Evolutionary conservation across 805 yeast genomes (phyloP).

Genomic region (Cyberlindnera saturnus): DNA sequence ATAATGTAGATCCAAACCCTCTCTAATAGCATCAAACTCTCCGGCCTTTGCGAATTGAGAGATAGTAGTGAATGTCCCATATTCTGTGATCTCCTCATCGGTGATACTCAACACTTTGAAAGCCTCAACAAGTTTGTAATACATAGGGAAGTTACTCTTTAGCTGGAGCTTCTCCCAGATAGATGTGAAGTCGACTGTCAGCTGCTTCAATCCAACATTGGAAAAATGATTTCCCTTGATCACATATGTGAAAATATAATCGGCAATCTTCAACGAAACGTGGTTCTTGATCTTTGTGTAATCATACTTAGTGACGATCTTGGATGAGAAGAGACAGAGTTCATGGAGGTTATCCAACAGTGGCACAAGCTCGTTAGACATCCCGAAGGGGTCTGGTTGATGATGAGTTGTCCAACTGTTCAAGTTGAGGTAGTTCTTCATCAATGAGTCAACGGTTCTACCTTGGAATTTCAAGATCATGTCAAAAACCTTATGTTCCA

Average conservation of each 20-base stretch:
- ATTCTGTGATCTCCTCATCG: constrained; percentile 17
- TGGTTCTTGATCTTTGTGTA: constrained; percentile 20
- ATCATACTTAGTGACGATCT: constrained; percentile 11
- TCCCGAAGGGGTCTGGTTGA: constrained; percentile 2
- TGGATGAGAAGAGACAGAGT: constrained; percentile 14
- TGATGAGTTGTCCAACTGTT: constrained; percentile 25
- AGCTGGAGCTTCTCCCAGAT: constrained; percentile 24
- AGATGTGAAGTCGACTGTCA: constrained; percentile 26
- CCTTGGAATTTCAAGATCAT: constrained; percentile 26
- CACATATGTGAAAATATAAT: constrained; percentile 29
- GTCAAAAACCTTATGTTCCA: constrained; percentile 25
- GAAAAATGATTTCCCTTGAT: constrained; percentile 33
- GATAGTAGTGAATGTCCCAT: constrained; percentile 14
- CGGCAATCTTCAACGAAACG: constrained; percentile 23
- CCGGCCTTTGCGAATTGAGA: constrained; percentile 26
- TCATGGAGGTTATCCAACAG: constrained; percentile 22
- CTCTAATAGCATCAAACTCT: constrained; percentile 23
- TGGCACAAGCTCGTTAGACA: constrained; percentile 24
- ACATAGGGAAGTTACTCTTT: constrained; percentile 11
- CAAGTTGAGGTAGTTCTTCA: constrained; percentile 27
- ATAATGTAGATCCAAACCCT: constrained; percentile 12
- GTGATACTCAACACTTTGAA: constrained; percentile 25
- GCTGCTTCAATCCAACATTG: constrained; percentile 27
- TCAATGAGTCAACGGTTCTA: constrained; percentile 24
- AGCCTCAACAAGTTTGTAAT: constrained; percentile 16